Conservation (phyloP, 164 flowering plant species). For the Chloranthus sessilifolius region DNA sequence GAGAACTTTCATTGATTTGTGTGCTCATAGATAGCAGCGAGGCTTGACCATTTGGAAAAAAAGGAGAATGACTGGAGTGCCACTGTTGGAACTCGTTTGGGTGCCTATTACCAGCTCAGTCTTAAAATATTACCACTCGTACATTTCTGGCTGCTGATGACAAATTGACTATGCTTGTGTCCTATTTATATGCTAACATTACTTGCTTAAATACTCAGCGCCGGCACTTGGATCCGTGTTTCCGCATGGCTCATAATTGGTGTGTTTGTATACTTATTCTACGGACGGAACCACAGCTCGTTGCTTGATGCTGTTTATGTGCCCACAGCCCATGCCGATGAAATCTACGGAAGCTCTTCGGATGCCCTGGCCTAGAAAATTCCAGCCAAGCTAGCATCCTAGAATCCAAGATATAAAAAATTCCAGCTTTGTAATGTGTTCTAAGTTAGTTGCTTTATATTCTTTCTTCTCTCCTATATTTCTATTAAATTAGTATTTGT, state of each 20-base stretch:
- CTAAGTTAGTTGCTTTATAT: too few relatives aligned
- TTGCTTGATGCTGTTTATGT: slow-evolving; percentile 69
- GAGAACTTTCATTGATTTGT: too few relatives aligned
- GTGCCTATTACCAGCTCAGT: too few relatives aligned
- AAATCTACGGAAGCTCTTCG: slow-evolving; percentile 47
- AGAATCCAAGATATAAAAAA: too few relatives aligned
- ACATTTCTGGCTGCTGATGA: neutral
- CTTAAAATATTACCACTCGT: too few relatives aligned
- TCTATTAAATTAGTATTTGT: too few relatives aligned
- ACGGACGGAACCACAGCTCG: slow-evolving; percentile 75
- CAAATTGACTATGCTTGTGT: neutral
- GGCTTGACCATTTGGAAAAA: neutral
- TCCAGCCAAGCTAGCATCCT: too few relatives aligned
- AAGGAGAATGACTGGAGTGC: neutral
- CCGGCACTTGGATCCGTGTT: slow-evolving; percentile 78
- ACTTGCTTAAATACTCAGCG: slow-evolving; percentile 27
- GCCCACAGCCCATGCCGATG: slow-evolving; percentile 63
- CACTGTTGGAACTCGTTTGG: too few relatives aligned
- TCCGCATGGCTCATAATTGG: slow-evolving; percentile 74
- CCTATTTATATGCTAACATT: neutral
- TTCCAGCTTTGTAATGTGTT: too few relatives aligned
- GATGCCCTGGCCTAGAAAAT: slow-evolving; percentile 23
- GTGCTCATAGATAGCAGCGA: too few relatives aligned
- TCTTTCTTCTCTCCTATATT: too few relatives aligned
- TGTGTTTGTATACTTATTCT: slow-evolving; percentile 56